Evolutionary conservation across 2,329 filamentous ascomycete species (phyloP), one percentile per base, ranked within the genome.

Genomic region (Pseudomassariella vexata): DNA sequence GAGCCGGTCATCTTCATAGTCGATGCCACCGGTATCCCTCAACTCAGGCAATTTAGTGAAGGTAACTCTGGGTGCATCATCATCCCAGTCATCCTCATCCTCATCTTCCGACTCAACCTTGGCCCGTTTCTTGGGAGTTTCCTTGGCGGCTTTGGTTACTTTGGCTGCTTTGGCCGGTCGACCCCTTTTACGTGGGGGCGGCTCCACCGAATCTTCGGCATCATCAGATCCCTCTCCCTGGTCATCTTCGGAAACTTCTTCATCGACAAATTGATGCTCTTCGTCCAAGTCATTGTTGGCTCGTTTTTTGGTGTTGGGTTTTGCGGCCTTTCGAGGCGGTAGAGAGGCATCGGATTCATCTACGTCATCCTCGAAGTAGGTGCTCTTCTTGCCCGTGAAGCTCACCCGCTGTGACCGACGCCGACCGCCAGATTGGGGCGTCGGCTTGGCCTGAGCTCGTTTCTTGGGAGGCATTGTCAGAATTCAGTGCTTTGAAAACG

Each of bases 1-100:
- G 5, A 80, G 38, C 17, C 56, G 66, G 15, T 65, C 53, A 22
- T 76, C 69, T 20, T 62, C 60, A 37, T 79, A 79, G 3, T 66
- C 56, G 10, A 66, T 48, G 9, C 59, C 63, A 5, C 56, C 59
- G 0, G 53, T 49, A 11, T 61, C 59, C 15, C 64, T 58, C 21
- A 68, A 42, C 40, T 63, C 48, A 23, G 60, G 58, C 16, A 62
- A 45, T 2, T 63, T 60, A 17, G 60, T 60, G 40, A 68, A 62
- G 2, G 57, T 63, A 11, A 66, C 55, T 11, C 48, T 49, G 11
- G 54, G 51, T 3, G 42, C 42, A 2, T 51, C 53, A n/a, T 59
- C 56, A 4, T 57, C 53, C 30, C 60, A 59, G 9, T 41, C 50
- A 10, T 37, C 37, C 19, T 44, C 41, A 22, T 39, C 43, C 14